These are phyloP conservation scores for Mimosa pudica DNA, from an alignment of 306 rosid genomes.

Conservation along the genomic window DNA sequence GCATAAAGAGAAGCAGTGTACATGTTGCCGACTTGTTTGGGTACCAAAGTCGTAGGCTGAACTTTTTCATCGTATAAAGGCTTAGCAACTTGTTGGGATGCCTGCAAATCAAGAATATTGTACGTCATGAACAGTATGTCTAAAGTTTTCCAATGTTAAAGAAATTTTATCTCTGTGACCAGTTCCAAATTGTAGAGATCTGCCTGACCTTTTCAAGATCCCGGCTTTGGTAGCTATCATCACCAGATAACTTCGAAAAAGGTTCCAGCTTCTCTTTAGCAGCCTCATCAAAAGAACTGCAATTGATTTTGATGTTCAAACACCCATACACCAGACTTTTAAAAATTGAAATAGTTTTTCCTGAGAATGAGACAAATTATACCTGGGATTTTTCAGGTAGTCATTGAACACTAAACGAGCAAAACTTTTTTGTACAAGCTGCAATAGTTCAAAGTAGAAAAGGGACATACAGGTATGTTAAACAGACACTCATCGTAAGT, in stretches of 20 bases:
- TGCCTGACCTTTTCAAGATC: conserved; percentile 93
- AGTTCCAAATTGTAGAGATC: conserved; percentile 1
- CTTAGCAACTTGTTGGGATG: conserved; percentile 88
- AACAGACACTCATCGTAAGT: conserved; percentile 12
- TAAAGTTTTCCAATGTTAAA: conserved; percentile 16
- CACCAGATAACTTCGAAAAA: conserved; percentile 63
- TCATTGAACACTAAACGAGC: conserved; percentile 84
- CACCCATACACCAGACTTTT: conserved; percentile 25
- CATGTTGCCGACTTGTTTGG: conserved; percentile 98
- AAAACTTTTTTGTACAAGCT: conserved; percentile 99
- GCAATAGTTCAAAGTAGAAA: conserved; percentile 43
- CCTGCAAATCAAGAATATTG: conserved; percentile 49
- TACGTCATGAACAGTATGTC: conserved; percentile 30
- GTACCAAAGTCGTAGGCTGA: conserved; percentile 86
- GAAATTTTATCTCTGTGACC: background rate
- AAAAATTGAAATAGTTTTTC: conserved; percentile 29
- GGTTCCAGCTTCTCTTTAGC: conserved; percentile 80
- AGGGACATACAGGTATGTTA: background rate
- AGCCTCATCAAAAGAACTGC: conserved; percentile 77
- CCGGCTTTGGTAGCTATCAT: conserved; percentile 91
- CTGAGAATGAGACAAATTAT: conserved; percentile 29
- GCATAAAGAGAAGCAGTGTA: conserved; percentile 99
- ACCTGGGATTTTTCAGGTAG: conserved; percentile 80
- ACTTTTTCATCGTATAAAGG: conserved; percentile 82
- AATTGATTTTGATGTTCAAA: conserved; percentile 42